These are phyloP conservation scores for Camelina laxa DNA, from an alignment of 345 rosid species.

Conservation along the genomic window DNA sequence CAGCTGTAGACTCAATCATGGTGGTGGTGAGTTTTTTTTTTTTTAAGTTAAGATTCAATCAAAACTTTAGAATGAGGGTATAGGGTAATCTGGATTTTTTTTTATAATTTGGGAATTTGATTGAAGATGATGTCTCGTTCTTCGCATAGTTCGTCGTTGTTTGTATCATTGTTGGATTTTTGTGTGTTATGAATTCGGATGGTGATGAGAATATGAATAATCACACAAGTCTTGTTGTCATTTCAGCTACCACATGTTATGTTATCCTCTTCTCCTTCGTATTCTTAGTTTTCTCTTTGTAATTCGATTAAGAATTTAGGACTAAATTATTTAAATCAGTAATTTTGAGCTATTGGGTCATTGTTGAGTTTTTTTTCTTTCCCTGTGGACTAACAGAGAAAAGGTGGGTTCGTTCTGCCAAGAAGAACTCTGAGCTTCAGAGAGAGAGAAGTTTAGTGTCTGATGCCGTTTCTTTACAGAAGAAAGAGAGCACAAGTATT, in stretches of 20 bases:
- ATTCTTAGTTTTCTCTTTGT: background rate
- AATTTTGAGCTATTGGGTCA: background rate
- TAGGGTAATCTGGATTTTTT: slow-evolving; percentile 3
- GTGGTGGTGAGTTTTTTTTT: background rate
- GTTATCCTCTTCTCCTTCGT: slow-evolving; percentile 8
- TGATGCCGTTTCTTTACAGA: slow-evolving; percentile 26
- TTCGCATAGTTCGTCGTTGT: background rate
- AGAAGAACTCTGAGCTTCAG: slow-evolving; percentile 22
- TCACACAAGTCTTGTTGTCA: slow-evolving; percentile 5
- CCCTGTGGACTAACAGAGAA: slow-evolving; percentile 11
- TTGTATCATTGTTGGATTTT: background rate
- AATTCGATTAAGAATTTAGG: background rate
- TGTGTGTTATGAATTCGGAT: background rate
- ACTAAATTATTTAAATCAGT: background rate
- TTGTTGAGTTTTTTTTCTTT: background rate
- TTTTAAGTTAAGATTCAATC: background rate
- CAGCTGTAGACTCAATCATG: slow-evolving; percentile 21
- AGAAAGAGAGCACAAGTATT: slow-evolving; percentile 22
- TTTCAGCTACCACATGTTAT: background rate
- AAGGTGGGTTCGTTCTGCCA: slow-evolving; percentile 34
- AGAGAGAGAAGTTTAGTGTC: slow-evolving; percentile 13
- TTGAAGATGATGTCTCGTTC: background rate
- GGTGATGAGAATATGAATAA: background rate
- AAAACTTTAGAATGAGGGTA: background rate
- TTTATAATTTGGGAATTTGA: background rate